phyloP scores from a whole-genome alignment of 2,329 filamentous ascomycete genomes.

The Penicillium hesseltinei region DNA sequence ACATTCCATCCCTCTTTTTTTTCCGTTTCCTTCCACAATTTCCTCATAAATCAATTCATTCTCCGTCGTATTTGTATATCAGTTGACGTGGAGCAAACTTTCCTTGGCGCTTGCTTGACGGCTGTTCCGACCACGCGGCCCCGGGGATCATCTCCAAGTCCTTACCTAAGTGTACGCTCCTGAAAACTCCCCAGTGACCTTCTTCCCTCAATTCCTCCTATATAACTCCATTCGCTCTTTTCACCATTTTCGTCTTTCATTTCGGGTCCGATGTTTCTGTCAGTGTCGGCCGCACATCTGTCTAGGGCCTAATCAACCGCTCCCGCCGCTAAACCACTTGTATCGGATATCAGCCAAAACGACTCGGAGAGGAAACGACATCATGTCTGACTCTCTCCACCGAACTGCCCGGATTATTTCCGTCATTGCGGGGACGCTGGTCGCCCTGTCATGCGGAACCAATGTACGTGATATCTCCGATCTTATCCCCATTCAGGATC shows the following conservation, averaged over 20 bases:
- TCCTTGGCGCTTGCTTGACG: slow-evolving; percentile 3
- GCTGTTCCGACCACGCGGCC: slow-evolving; percentile 7
- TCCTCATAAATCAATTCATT: not conserved
- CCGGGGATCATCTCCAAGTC: slow-evolving; percentile 2
- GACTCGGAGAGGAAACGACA: slow-evolving; percentile 7
- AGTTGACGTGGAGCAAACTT: slow-evolving; percentile 4
- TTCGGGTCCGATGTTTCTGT: slow-evolving; percentile 3
- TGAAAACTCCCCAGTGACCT: not conserved
- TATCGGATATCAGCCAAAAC: not conserved
- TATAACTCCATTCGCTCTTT: slow-evolving; percentile 5
- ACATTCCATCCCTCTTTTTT: not conserved
- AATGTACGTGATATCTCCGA: slow-evolving; percentile 59
- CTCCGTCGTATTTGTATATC: not conserved
- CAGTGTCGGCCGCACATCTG: not conserved
- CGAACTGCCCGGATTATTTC: slow-evolving; percentile 68
- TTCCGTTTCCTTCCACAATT: not conserved
- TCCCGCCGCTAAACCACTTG: not conserved
- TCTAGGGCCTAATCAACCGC: slow-evolving; percentile 8
- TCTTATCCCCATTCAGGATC: not conserved
- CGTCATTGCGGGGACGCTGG: slow-evolving; percentile 77
- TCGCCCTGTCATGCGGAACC: slow-evolving; percentile 86
- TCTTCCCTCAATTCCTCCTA: not conserved
- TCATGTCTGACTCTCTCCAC: slow-evolving; percentile 29
- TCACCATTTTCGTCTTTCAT: not conserved
- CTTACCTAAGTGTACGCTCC: slow-evolving; percentile 7